Conservation (phyloP, 441 rosid genomes). For the Iberis amara region DNA sequence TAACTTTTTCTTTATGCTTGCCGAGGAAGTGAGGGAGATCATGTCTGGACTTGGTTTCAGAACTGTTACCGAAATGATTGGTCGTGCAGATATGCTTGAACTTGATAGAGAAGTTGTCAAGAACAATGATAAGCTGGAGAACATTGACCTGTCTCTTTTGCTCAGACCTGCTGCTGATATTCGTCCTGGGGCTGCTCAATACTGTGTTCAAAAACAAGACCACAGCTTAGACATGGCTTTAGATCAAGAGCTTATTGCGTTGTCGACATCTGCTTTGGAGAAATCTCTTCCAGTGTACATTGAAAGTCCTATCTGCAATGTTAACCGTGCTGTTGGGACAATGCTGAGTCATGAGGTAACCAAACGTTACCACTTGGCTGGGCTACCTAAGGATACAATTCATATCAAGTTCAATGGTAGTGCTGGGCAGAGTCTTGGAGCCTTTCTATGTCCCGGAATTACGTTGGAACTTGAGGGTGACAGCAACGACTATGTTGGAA, state of each 20-base stretch:
- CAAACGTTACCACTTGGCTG: conserved; percentile 72
- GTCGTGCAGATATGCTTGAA: conserved; percentile 98
- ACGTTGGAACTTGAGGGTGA: conserved; percentile 96
- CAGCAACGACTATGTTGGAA: conserved; percentile 95
- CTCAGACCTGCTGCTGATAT: conserved; percentile 95
- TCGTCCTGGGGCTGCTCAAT: conserved; percentile 93
- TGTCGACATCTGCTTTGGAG: conserved; percentile 74
- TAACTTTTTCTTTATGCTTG: conserved; percentile 97
- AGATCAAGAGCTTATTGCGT: conserved; percentile 69
- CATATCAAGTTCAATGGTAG: conserved; percentile 89
- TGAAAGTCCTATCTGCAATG: conserved; percentile 76
- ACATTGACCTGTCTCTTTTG: conserved; percentile 81
- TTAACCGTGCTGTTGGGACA: conserved; percentile 98
- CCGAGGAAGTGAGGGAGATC: conserved; percentile 97
- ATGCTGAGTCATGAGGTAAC: conserved; percentile 99
- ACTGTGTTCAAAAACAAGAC: conserved; percentile 93
- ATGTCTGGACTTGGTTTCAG: conserved; percentile 93
- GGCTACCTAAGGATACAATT: conserved; percentile 89
- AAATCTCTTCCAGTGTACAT: conserved; percentile 82
- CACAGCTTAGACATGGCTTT: conserved; percentile 96
- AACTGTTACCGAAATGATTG: conserved; percentile 85
- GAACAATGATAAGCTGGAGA: conserved; percentile 80
- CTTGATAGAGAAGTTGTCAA: conserved; percentile 79
- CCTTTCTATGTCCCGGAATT: conserved; percentile 94
- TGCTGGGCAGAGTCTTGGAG: conserved; percentile 98